Evolutionary conservation across 2,329 filamentous ascomycete species (phyloP), one percentile per base, ranked within the genome.

Genomic region (Talaromyces piceae): DNA sequence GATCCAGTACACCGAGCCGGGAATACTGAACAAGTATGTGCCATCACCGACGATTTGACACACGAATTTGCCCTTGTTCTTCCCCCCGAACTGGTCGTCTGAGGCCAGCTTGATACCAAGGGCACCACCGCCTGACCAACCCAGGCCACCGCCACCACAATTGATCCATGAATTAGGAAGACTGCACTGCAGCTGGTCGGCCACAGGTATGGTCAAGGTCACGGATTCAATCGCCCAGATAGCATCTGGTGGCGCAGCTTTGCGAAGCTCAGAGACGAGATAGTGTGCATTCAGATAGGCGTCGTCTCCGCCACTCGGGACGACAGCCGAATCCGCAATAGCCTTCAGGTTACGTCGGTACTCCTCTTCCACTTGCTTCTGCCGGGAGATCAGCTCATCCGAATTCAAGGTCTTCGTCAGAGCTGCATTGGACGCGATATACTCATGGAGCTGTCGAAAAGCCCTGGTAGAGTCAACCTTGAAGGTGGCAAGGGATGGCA

Each of bases 171-270:
- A 82, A 0, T 86, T 86, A 0, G 87, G 87, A 0, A 81, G 62
- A 0, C 77, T 82, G 2, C 82, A 77, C 59, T 83, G 82, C 6
- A 93, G 70, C 57, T 90, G 86, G 57, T 93, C 86, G 23, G 81
- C 77, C 1, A 90, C 82, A 25, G 82, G 78, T 0, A 67, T 67
- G 0, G 83, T 82, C 52, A 87, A 82, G 0, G 88, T 93, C 0
- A 93, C 88, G 0, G 88, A 83, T 68, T 93, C 88, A 41, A 93
- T 74, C 2, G 82, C 84, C 72, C 80, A 91, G 54, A 91, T 86
- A 0, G 87, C 87, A 57, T 86, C 82, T 27, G 67, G 57, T 0
- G 84, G 84, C 31, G 79, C 78, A 2, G 72, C 65, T 33, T 77
- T 75, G 47, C 81, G 79, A 30, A 87, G 67, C 58, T 77, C 74